Evolutionary conservation across 2,329 filamentous ascomycete genomes (phyloP), one percentile per base, ranked within the genome.

Genomic region (Catunica adiposa): DNA sequence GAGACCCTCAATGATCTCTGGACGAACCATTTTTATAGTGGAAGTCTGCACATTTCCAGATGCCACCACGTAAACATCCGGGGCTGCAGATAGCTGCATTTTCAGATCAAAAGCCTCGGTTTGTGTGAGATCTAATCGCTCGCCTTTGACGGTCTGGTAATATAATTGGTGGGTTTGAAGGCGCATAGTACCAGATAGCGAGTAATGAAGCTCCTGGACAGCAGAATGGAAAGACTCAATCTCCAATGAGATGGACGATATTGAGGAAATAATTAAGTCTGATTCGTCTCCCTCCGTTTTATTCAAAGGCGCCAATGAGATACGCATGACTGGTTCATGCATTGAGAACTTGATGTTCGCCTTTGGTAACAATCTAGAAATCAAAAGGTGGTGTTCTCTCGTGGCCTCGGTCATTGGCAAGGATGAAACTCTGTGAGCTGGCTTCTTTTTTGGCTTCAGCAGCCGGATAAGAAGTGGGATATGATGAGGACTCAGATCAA

Each of bases 181-280:
- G 48, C 92, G 78, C 65, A 94, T 81, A 2, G 86, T 84, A 0
- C 89, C 88, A 14, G 82, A 81, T 1, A 98, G 71, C 3, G 86
- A 87, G 67, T 98, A 98, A 64, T 96, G 86, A 2, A 89, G 71
- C 34, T 94, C 85, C 57, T 86, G 86, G 37, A 87, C 79, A 0
- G 84, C 75, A 2, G 88, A 92, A 68, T 98, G 92, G n/a, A 89
- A 95, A 0, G 92, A 95, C 64, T 98, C 92, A 51, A 94, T 77
- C 63, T 98, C 92, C 22, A 97, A 71, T 0, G 90, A 94, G 38
- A 97, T 80, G 0, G 90, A 95, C 0, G 94, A 97, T 9, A 95
- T 87, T 1, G 89, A 92, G 1, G 88, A 95, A 51, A 98, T 95
- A 47, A 98, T 84, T 29, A 98, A 76, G 64, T 98, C 92, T 62